Evolutionary conservation across 352 stramenopile species (phyloP), one percentile per base, ranked within the genome.

Genomic region (Thraustotheca clavata): DNA sequence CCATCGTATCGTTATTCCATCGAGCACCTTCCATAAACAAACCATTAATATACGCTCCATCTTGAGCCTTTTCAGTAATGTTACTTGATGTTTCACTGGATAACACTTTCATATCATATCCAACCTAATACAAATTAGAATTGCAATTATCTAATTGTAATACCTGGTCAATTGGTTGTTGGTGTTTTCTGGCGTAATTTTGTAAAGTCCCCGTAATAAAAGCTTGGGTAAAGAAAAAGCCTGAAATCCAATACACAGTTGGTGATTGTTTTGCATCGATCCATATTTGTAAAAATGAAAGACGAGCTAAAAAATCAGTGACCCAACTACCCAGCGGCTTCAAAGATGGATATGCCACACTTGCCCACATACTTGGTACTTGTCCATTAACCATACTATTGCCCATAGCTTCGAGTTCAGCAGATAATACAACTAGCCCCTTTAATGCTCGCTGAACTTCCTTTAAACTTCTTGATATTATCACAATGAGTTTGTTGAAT

Each of bases 171-270:
- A 97, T 97, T 24, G 90, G 89, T 9, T 96, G 73, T 50, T 91
- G 72, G 68, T 96, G 78, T 55, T 96, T 96, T 14, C 91, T 79
- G 12, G 91, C 91, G 73, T 86, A 97, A 67, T 97, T 97, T 62
- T 97, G 91, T 59, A 96, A 78, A 4, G 89, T 97, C 46, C 90
- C 91, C 2, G 90, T 97, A 68, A 97, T 95, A 60, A 97, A 97
- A 0, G 89, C 89, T 68, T 97, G 91, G 20, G 90, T 96, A 75
- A 97, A 97, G 73, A 96, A 97, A 74, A 97, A 97, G 0, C 90
- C 91, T 16, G 83, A 96, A 52, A 98, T 89, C 91, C 91, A 98
- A 62, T 91, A 98, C 40, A 96, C 86, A 0, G 77, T 75, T 0
- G 91, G 91, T 1, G 89, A 76, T 14, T 71, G 60, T 14, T 85